phyloP scores from a whole-genome alignment of 2,329 filamentous ascomycete genomes.

The Paecilomyces niveus region DNA sequence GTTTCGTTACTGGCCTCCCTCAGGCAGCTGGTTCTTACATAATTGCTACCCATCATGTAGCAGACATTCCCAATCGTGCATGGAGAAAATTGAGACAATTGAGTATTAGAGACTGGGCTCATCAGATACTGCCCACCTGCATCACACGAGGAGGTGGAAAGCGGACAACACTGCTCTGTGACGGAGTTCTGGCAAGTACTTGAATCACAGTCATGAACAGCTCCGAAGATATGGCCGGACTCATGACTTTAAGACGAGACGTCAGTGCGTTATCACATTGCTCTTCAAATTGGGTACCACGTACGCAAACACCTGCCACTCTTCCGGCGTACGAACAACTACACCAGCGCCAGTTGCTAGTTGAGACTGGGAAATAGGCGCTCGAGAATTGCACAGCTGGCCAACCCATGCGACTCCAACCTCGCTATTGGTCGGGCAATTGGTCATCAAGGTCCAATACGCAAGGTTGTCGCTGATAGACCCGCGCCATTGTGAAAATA shows the following conservation, averaged over 20 bases:
- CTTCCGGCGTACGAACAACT: not conserved
- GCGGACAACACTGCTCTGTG: not conserved
- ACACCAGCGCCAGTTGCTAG: not conserved
- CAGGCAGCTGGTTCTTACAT: constrained; percentile 64
- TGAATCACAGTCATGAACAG: not conserved
- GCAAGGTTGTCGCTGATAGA: constrained; percentile 67
- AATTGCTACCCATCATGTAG: constrained; percentile 64
- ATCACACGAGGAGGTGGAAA: not conserved
- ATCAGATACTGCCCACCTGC: not conserved
- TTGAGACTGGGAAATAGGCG: not conserved
- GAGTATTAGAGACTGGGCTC: constrained; percentile 56
- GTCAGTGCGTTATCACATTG: not conserved
- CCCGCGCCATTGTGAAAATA: constrained; percentile 80
- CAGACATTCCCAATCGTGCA: constrained; percentile 88
- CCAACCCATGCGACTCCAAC: constrained; percentile 62
- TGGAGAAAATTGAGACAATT: constrained; percentile 69
- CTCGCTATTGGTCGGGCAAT: constrained; percentile 69
- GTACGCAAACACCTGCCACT: not conserved
- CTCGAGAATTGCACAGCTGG: not conserved
- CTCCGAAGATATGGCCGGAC: not conserved
- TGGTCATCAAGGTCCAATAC: constrained; percentile 84
- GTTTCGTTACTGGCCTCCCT: constrained; percentile 65
- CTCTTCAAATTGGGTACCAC: not conserved
- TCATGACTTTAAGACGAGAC: not conserved
- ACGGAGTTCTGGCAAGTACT: not conserved